A percentile compares a stretch with the other conserved stretches of the same genome.
These are phyloP conservation scores for Pyrus betulifolia DNA, from an alignment of 306 rosid species.

Conservation along the genomic window DNA sequence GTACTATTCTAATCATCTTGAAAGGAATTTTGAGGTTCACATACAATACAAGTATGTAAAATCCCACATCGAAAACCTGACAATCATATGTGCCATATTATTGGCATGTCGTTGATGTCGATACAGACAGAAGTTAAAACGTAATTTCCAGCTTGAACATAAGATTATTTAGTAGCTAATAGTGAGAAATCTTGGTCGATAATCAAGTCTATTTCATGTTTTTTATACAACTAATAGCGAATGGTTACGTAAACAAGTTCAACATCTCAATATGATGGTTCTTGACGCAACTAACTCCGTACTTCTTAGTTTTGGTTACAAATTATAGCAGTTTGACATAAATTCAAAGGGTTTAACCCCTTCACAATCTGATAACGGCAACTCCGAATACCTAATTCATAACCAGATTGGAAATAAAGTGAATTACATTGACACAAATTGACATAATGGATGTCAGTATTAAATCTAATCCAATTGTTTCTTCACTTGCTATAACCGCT, in stretches of 20 bases:
- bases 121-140: too few species aligned
- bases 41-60: too few species aligned
- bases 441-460: background rate
- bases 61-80: too few species aligned
- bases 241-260: background rate
- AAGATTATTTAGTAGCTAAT: too few species aligned
- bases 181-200: too few species aligned
- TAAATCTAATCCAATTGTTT: background rate
- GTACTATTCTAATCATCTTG: background rate
- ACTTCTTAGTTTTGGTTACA: background rate
- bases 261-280: background rate
- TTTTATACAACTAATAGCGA: background rate
- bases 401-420: background rate
- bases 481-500: constrained; percentile 9
- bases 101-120: too few species aligned
- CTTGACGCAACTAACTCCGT: background rate
- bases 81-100: background rate
- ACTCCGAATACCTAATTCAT: background rate
- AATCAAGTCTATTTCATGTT: too few species aligned
- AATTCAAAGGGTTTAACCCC: background rate
- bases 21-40: background rate
- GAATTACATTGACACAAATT: background rate
- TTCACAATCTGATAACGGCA: constrained; percentile 5
- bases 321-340: background rate
- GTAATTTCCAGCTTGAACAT: too few species aligned